Percentiles rank a stretch among this genome's conserved stretches.
These are phyloP conservation scores for Camellia granthamiana DNA, from an alignment of 148 eudicot genomes.

Conservation along the genomic window DNA sequence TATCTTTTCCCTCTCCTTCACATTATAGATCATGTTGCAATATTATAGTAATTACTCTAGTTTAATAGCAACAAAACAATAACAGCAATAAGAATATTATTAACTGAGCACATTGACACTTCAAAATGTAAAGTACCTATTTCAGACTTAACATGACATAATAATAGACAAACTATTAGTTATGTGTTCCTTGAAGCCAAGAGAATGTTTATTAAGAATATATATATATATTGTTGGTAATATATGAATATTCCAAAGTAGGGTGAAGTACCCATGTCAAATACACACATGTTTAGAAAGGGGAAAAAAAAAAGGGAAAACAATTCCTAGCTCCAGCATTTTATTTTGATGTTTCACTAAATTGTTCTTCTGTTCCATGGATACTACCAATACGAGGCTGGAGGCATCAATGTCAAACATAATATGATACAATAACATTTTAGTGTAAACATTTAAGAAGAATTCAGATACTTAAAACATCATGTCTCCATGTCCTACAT, in stretches of 20 bases:
- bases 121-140: too few species aligned
- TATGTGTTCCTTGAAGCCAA: neutral
- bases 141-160: neutral
- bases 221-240: neutral
- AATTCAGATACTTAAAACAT: too few species aligned
- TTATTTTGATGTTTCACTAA: neutral
- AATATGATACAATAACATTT: neutral
- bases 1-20: conserved; percentile 1
- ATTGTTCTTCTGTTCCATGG: neutral
- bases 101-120: too few species aligned
- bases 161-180: neutral
- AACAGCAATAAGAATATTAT: neutral
- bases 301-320: neutral
- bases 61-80: neutral
- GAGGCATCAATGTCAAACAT: neutral
- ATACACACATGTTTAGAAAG: neutral
- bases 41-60: neutral
- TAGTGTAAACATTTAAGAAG: too few species aligned
- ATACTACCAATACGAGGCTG: neutral
- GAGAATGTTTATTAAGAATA: neutral
- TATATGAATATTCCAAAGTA: neutral
- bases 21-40: neutral
- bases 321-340: neutral
- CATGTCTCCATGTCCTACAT: too few species aligned
- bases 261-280: neutral